Percentiles rank a stretch among this genome's conserved stretches.
phyloP scores from a whole-genome alignment of 2,329 filamentous ascomycete genomes.

The Aspergillus sp. region DNA sequence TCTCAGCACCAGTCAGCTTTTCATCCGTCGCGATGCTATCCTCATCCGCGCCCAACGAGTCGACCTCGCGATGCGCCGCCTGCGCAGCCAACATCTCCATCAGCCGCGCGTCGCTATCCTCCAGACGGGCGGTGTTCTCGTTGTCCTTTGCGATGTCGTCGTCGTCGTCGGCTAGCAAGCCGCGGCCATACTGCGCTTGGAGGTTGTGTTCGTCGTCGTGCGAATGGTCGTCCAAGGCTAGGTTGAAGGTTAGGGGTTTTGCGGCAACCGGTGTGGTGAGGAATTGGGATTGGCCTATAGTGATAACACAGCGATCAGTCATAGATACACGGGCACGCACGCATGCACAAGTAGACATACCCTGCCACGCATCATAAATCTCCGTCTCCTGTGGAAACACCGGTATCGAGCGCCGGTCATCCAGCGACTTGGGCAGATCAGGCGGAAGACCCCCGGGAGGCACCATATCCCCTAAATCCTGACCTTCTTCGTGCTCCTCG shows the following conservation, averaged over 20 bases:
- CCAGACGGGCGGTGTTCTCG: constrained; percentile 45
- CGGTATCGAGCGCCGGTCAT: constrained; percentile 69
- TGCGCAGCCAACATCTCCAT: constrained; percentile 96
- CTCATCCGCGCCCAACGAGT: constrained; percentile 65
- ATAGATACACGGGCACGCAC: not conserved
- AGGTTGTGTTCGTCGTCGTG: constrained; percentile 54
- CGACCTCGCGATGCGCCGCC: constrained; percentile 69
- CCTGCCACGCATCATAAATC: constrained; percentile 99
- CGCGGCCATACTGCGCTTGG: constrained; percentile 26
- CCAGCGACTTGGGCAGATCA: constrained; percentile 83
- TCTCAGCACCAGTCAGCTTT: constrained; percentile 66
- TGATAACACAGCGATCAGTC: not conserved
- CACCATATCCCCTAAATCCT: not conserved
- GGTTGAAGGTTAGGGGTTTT: constrained; percentile 76
- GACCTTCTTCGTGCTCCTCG: no score
- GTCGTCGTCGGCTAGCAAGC: constrained; percentile 5
- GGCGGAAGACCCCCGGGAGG: constrained; percentile 51
- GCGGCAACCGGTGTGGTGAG: constrained; percentile 77
- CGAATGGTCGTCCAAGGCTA: constrained; percentile 69
- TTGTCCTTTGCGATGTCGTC: constrained; percentile 17
- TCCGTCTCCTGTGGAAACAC: constrained; percentile 74
- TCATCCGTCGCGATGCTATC: constrained; percentile 68
- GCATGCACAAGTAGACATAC: constrained; percentile 34
- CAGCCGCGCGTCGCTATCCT: constrained; percentile 76
- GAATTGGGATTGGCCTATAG: constrained; percentile 84